phyloP scores from a whole-genome alignment of 2,329 filamentous ascomycete genomes.

The Aspergillus sojae region DNA sequence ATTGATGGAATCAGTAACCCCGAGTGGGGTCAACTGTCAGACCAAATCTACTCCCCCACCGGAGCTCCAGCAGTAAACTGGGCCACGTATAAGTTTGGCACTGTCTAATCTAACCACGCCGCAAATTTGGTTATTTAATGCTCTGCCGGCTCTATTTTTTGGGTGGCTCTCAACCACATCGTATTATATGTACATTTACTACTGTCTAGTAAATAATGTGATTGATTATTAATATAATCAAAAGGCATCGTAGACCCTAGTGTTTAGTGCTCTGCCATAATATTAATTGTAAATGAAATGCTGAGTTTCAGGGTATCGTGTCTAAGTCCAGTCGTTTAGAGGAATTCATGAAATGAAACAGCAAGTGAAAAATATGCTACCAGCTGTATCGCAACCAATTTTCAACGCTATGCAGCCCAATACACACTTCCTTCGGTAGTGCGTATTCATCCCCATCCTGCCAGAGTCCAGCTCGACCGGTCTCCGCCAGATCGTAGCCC shows the following conservation, averaged over 20 bases:
- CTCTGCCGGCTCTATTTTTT: background rate
- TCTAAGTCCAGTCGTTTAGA: slow-evolving; percentile 9
- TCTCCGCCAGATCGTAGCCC: slow-evolving; percentile 44
- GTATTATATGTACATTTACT: slow-evolving; percentile 6
- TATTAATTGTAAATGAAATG: background rate
- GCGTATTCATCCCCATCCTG: slow-evolving; percentile 46
- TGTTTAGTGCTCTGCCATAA: background rate
- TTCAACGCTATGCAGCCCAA: background rate
- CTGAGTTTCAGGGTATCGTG: slow-evolving; percentile 19
- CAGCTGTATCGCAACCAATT: background rate
- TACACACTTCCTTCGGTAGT: background rate
- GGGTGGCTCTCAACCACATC: background rate
- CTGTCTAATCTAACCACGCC: slow-evolving; percentile 28
- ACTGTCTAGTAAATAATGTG: slow-evolving; percentile 5
- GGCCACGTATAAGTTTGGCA: slow-evolving; percentile 50
- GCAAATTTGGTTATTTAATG: background rate
- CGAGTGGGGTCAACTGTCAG: slow-evolving; percentile 69
- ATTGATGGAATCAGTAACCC: slow-evolving; percentile 94
- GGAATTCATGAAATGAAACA: slow-evolving; percentile 3
- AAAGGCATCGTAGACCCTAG: background rate
- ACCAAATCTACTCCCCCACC: slow-evolving; percentile 45
- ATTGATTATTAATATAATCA: background rate
- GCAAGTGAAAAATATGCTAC: background rate
- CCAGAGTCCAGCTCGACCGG: slow-evolving; percentile 53
- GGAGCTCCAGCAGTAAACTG: slow-evolving; percentile 45